These are phyloP conservation scores for Heliocybe sulcata DNA, from an alignment of 1,284 basidiomycete species.

Conservation along the genomic window DNA sequence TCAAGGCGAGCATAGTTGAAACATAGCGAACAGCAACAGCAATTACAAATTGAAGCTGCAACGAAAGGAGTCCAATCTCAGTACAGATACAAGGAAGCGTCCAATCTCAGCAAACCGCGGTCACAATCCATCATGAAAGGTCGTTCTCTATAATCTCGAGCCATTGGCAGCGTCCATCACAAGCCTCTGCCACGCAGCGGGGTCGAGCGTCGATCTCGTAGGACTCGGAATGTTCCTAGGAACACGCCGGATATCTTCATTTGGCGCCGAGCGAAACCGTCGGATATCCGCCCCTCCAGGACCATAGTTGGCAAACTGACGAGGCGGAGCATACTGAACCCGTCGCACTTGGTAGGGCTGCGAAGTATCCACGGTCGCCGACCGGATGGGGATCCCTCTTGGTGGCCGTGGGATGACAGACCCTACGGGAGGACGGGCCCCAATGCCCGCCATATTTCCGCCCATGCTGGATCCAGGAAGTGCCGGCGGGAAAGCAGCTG, in stretches of 20 bases:
- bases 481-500: not conserved
- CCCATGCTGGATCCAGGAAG: not conserved
- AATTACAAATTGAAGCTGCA: no score
- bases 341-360: not conserved
- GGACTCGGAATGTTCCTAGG: not conserved
- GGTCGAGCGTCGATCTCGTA: not conserved
- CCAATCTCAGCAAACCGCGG: not conserved
- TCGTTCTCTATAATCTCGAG: not conserved
- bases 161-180: not conserved
- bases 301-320: not conserved
- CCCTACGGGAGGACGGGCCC: not conserved
- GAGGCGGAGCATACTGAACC: not conserved
- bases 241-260: not conserved
- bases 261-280: not conserved
- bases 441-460: not conserved
- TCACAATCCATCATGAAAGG: not conserved
- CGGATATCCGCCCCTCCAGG: not conserved
- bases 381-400: no score
- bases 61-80: not conserved
- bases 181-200: not conserved
- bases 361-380: no score
- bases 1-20: no score
- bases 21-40: no score
- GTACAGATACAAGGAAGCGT: not conserved
- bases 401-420: no score